These are phyloP conservation scores for Phialophora tarda DNA, from an alignment of 2,329 filamentous ascomycete genomes.

Conservation along the genomic window DNA sequence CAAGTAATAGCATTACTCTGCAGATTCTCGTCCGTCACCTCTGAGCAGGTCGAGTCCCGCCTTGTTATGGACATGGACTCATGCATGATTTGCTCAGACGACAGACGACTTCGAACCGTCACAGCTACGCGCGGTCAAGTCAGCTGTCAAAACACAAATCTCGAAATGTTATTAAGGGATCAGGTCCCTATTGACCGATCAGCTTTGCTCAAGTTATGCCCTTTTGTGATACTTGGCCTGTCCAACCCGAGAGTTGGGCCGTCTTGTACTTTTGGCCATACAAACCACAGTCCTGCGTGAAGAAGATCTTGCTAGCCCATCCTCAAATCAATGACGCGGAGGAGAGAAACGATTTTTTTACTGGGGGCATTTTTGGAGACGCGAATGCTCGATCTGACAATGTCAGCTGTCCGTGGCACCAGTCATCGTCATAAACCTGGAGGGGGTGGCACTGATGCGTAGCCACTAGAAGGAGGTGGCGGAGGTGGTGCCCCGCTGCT, in stretches of 20 bases:
- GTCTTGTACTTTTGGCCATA: constrained; percentile 13
- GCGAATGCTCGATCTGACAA: constrained; percentile 23
- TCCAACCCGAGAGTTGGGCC: constrained; percentile 20
- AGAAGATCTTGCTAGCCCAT: background rate
- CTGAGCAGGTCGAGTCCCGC: background rate
- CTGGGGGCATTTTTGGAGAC: background rate
- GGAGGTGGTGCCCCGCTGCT: constrained; percentile 25
- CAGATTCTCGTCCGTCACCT: background rate
- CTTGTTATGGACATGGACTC: background rate
- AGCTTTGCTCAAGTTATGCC: constrained; percentile 31
- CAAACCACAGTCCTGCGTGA: constrained; percentile 23
- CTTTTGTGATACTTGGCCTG: constrained; percentile 37
- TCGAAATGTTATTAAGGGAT: constrained; percentile 35
- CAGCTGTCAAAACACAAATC: constrained; percentile 29
- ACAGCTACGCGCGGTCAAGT: constrained; percentile 33
- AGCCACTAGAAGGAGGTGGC: constrained; percentile 23
- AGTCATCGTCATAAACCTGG: constrained; percentile 33
- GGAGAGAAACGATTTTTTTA: background rate
- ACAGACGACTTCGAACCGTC: constrained; percentile 5
- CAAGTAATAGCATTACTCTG: background rate
- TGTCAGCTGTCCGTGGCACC: constrained; percentile 27
- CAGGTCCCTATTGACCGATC: constrained; percentile 39
- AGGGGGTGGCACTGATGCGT: constrained; percentile 35
- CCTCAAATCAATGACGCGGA: constrained; percentile 1
- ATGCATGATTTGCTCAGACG: background rate